Percentiles rank a stretch among this genome's conserved stretches.
Evolutionary conservation across 208 protist species (phyloP).

Genomic region (Wallacemonas collosoma): DNA sequence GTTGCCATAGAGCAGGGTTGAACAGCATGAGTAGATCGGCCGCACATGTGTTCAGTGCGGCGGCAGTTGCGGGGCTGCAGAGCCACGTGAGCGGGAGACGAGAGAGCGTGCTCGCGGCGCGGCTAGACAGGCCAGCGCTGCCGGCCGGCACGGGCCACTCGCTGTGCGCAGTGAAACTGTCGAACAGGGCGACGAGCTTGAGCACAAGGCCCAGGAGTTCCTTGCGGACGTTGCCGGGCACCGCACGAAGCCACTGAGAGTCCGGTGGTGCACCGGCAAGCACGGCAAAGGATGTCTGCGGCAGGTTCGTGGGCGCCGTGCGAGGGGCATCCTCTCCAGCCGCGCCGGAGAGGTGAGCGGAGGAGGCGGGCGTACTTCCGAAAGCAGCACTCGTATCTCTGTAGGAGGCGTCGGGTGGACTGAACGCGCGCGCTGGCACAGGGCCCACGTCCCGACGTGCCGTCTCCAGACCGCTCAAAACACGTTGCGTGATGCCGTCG

Average conservation of each 20-base stretch:
- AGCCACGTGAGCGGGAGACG: slow-evolving; percentile 44
- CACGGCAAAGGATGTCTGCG: no score
- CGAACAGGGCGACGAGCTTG: slow-evolving; percentile 67
- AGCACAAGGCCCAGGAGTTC: slow-evolving; percentile 51
- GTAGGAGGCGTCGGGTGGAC: not conserved
- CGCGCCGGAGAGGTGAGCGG: not conserved
- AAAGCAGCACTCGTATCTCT: slow-evolving; percentile 3
- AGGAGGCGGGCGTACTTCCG: not conserved
- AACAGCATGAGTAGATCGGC: slow-evolving; percentile 42
- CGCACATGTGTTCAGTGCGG: slow-evolving; percentile 27
- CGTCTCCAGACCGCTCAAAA: slow-evolving; percentile 30
- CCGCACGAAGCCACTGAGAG: slow-evolving; percentile 46
- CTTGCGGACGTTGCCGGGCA: slow-evolving; percentile 39
- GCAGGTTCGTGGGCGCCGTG: no score
- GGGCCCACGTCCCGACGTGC: slow-evolving; percentile 37
- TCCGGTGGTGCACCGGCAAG: not conserved
- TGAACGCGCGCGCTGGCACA: not conserved
- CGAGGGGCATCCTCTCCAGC: no score
- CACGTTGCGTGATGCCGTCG: slow-evolving; percentile 34
- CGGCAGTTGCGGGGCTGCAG: slow-evolving; percentile 44
- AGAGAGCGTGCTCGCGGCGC: slow-evolving; percentile 28
- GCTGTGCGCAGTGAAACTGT: slow-evolving; percentile 79
- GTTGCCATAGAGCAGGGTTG: slow-evolving; percentile 25
- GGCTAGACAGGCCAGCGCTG: slow-evolving; percentile 42
- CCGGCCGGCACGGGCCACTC: slow-evolving; percentile 54